These are phyloP conservation scores for Pythium pyrilobum DNA, from an alignment of 352 stramenopile genomes.

Conservation along the genomic window DNA sequence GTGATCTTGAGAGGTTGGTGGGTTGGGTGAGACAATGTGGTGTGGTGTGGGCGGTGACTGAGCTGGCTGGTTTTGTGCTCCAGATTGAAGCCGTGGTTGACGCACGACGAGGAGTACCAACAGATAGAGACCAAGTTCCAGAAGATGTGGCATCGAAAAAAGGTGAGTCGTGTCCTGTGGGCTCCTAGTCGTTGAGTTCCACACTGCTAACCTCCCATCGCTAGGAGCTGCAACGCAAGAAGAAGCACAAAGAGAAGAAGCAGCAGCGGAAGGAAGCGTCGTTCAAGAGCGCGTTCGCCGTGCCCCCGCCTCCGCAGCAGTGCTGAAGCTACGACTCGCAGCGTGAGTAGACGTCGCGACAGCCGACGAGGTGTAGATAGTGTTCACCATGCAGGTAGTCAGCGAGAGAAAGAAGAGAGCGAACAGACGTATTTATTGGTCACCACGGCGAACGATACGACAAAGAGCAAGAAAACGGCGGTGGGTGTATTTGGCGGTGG, in stretches of 20 bases:
- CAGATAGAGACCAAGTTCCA: constrained; percentile 55
- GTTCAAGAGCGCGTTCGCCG: constrained; percentile 19
- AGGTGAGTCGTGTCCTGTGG: constrained; percentile 22
- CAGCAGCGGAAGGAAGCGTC: constrained; percentile 50
- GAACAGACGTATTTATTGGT: too few relatives aligned
- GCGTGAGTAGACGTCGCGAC: too few relatives aligned
- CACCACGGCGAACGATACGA: too few relatives aligned
- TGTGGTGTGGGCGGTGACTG: not conserved
- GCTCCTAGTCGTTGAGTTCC: not conserved
- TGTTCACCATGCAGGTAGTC: too few relatives aligned
- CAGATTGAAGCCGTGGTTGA: constrained; percentile 66
- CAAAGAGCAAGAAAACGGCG: not conserved
- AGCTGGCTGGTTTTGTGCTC: not conserved
- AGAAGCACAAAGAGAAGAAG: constrained; percentile 72
- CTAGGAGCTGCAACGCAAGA: constrained; percentile 65
- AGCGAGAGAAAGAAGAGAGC: too few relatives aligned
- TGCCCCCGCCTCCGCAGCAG: not conserved
- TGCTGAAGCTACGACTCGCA: too few relatives aligned
- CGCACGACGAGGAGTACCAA: constrained; percentile 34
- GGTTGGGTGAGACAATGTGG: not conserved
- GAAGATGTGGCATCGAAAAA: constrained; percentile 58
- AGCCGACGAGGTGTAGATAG: not conserved
- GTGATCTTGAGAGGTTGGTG: constrained; percentile 42
- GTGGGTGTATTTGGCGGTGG: not conserved
- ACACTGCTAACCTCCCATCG: too few relatives aligned